These are phyloP conservation scores for Schizophyllum commune DNA, from an alignment of 1,284 basidiomycete species.

Conservation along the genomic window DNA sequence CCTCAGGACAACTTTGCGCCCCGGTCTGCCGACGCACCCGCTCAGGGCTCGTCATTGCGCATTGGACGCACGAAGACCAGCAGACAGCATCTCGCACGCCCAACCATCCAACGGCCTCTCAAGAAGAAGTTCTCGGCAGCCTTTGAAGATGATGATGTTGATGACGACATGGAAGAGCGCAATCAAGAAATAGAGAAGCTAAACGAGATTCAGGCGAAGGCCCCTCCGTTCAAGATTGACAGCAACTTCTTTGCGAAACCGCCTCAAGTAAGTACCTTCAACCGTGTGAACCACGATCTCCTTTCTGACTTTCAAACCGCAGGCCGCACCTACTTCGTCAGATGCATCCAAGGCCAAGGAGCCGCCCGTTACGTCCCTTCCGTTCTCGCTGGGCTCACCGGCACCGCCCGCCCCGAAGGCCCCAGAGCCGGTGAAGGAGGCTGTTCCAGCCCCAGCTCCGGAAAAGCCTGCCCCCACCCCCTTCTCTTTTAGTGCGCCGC, in stretches of 20 bases:
- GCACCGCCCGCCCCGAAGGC: constrained; percentile 10
- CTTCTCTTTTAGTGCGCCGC: constrained; percentile 2
- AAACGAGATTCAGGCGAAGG: constrained; percentile 45
- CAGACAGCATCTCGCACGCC: constrained; percentile 46
- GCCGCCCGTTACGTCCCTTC: constrained; percentile 53
- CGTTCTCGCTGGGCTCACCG: constrained; percentile 52
- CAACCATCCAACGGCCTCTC: constrained; percentile 22
- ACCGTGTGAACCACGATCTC: not conserved
- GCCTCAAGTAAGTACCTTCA: constrained; percentile 21
- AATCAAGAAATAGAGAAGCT: constrained; percentile 34
- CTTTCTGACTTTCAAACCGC: not conserved
- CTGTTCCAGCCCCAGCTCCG: constrained; percentile 1
- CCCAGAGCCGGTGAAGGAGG: constrained; percentile 4
- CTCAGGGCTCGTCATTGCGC: constrained; percentile 46
- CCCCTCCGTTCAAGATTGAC: constrained; percentile 53
- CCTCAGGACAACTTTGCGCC: constrained; percentile 24
- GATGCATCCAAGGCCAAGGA: constrained; percentile 46
- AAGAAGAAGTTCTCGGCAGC: constrained; percentile 58
- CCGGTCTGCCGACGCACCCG: constrained; percentile 16
- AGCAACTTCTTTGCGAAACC: constrained; percentile 61
- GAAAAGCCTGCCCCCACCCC: constrained; percentile 9
- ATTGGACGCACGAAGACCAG: constrained; percentile 51
- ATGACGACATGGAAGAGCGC: constrained; percentile 32
- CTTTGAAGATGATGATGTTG: constrained; percentile 51
- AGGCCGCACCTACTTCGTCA: constrained; percentile 7